A percentile compares a stretch with the other conserved stretches of the same genome.
These are phyloP conservation scores for Dacryopinax spathularia DNA, from an alignment of 768 basidiomycete species.

Conservation along the genomic window DNA sequence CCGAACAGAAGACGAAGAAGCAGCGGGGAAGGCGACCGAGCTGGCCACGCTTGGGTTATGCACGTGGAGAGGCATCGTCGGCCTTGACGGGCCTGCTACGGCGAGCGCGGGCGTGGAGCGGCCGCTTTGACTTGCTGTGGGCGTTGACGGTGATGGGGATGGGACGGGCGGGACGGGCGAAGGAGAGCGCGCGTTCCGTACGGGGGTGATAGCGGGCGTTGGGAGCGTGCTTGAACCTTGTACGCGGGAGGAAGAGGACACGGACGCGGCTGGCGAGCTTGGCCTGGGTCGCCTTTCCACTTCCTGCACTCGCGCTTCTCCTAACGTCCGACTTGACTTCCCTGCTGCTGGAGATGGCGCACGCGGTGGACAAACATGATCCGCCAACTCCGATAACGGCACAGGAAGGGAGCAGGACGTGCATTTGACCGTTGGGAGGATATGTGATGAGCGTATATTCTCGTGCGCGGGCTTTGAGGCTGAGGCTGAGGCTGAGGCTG, in stretches of 20 bases:
- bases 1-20: too few relatives aligned
- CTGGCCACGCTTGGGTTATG: too few relatives aligned
- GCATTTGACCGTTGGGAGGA: constrained; percentile 74
- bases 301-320: background rate
- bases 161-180: background rate
- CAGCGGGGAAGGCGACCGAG: too few relatives aligned
- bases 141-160: background rate
- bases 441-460: constrained; percentile 46
- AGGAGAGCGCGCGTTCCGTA: background rate
- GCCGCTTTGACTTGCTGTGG: background rate
- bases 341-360: background rate
- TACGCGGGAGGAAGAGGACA: background rate
- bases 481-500: too few relatives aligned
- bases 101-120: background rate
- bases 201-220: constrained; percentile 5
- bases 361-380: constrained; percentile 50
- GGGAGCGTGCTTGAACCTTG: too few relatives aligned
- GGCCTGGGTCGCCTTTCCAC: background rate
- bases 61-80: background rate
- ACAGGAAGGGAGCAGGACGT: constrained; percentile 60
- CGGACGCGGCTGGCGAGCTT: background rate
- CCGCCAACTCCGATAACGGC: constrained; percentile 55
- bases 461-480: constrained; percentile 21
- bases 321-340: background rate
- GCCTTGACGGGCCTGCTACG: background rate